These are phyloP conservation scores for Neurospora sp. DNA, from an alignment of 495 filamentous ascomycete species.

Conservation along the genomic window DNA sequence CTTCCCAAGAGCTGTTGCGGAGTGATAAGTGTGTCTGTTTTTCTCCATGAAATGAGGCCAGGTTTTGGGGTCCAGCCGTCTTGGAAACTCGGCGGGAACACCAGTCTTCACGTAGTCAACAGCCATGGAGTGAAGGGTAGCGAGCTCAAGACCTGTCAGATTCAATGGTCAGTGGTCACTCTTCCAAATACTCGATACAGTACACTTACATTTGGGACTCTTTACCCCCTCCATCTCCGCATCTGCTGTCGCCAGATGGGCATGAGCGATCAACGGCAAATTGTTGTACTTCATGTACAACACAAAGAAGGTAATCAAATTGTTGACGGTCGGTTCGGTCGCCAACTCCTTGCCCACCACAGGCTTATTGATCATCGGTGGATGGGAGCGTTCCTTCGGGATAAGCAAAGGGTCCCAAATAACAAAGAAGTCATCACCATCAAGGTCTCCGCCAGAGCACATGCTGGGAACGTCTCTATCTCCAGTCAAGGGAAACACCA, in stretches of 20 bases:
- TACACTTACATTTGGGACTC: constrained; percentile 46
- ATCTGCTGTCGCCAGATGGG: constrained; percentile 77
- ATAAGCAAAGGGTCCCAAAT: constrained; percentile 81
- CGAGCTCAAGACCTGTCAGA: constrained; percentile 50
- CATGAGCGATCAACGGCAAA: constrained; percentile 67
- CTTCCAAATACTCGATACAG: constrained; percentile 6
- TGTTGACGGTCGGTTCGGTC: constrained; percentile 43
- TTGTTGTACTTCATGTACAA: constrained; percentile 88
- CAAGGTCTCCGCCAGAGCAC: constrained; percentile 93
- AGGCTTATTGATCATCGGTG: constrained; percentile 51
- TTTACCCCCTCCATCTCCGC: constrained; percentile 49
- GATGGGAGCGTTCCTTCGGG: constrained; percentile 55
- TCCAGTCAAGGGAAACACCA: constrained; percentile 77
- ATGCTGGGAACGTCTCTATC: constrained; percentile 81
- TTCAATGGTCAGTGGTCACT: not conserved
- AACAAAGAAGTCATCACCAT: constrained; percentile 91
- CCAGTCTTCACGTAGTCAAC: constrained; percentile 96
- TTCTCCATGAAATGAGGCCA: constrained; percentile 96
- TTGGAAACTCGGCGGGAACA: constrained; percentile 55
- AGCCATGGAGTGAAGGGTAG: constrained; percentile 74
- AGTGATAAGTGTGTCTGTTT: constrained; percentile 48
- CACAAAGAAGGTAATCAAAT: constrained; percentile 79
- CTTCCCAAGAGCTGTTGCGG: constrained; percentile 63
- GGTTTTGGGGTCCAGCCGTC: constrained; percentile 42
- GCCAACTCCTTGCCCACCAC: constrained; percentile 25